A percentile compares a stretch with the other conserved stretches of the same genome.
Conservation (phyloP, 345 rosid species). For the Draba incana region DNA sequence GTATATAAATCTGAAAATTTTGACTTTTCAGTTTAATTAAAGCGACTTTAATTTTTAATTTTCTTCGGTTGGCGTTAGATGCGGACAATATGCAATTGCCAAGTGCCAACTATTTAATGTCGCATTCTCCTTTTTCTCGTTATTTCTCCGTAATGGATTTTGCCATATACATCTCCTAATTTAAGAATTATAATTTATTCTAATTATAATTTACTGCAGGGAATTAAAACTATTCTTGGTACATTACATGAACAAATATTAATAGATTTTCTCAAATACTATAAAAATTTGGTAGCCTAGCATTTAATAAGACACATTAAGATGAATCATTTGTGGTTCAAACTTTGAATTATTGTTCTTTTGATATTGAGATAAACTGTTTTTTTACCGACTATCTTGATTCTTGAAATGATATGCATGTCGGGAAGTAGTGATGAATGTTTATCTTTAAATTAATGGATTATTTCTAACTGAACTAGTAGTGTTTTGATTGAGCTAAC, state of each 20-base stretch:
- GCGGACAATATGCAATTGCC: slow-evolving; percentile 13
- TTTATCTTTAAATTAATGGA: too few species aligned
- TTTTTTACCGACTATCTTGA: background rate
- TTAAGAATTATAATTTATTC: background rate
- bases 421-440: background rate
- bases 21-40: slow-evolving; percentile 9
- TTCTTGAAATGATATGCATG: background rate
- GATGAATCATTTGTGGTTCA: slow-evolving; percentile 2
- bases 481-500: background rate
- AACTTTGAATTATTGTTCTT: slow-evolving; percentile 8
- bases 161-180: slow-evolving; percentile 37
- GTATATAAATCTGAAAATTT: background rate
- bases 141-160: slow-evolving; percentile 24
- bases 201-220: background rate
- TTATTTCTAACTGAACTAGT: background rate
- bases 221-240: slow-evolving; percentile 18
- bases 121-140: slow-evolving; percentile 10
- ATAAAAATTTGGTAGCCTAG: background rate
- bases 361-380: background rate
- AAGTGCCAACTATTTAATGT: slow-evolving; percentile 16
- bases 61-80: slow-evolving; percentile 6
- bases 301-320: background rate
- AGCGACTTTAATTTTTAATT: slow-evolving; percentile 1
- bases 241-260: slow-evolving; percentile 9
- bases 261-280: slow-evolving; percentile 1